Percentiles rank a stretch among this genome's conserved stretches.
Conservation (phyloP, 495 filamentous ascomycete species). For the Tuber calosporum region DNA sequence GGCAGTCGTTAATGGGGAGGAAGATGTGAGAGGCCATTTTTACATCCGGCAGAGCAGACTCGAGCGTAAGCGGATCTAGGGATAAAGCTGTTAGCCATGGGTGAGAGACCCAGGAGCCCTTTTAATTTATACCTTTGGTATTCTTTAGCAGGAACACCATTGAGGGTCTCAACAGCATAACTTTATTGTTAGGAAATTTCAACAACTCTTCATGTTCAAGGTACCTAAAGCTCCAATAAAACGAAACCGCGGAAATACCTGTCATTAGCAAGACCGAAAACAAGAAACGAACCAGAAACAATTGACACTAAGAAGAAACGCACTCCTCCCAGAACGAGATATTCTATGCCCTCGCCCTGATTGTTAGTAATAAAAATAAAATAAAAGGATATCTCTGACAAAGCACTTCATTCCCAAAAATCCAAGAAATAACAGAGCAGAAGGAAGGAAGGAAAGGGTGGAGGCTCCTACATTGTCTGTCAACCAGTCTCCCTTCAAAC, state of each 20-base stretch:
- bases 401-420: background rate
- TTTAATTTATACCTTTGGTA: constrained; percentile 46
- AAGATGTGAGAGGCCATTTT: constrained; percentile 83
- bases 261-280: constrained; percentile 18
- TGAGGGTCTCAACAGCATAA: constrained; percentile 82
- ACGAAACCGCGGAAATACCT: background rate
- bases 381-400: background rate
- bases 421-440: background rate
- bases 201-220: constrained; percentile 80
- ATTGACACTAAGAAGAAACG: constrained; percentile 39
- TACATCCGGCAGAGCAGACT: constrained; percentile 71
- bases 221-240: constrained; percentile 51
- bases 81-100: constrained; percentile 8
- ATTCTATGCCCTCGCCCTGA: constrained; percentile 47
- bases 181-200: constrained; percentile 67
- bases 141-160: constrained; percentile 92
- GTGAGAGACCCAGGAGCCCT: background rate
- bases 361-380: constrained; percentile 14
- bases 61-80: constrained; percentile 63
- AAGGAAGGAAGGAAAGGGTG: constrained; percentile 8
- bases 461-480: constrained; percentile 78
- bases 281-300: constrained; percentile 3
- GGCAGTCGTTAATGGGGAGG: constrained; percentile 87
- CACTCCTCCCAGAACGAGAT: constrained; percentile 99
- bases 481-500: constrained; percentile 87